phyloP scores from a whole-genome alignment of 306 rosid species.

The Albizia julibrissin region DNA sequence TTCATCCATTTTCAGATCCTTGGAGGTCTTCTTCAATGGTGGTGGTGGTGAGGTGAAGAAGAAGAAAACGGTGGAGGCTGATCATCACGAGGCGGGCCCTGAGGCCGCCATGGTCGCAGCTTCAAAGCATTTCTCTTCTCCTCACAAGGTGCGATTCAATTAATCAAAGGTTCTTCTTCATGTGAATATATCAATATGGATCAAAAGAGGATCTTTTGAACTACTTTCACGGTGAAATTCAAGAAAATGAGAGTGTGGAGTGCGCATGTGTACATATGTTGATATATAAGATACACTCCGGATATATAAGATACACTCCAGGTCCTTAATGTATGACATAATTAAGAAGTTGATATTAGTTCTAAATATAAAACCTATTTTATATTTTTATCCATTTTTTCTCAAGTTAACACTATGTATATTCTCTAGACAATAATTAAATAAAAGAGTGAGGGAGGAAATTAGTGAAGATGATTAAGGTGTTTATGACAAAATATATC shows the following conservation, averaged over 20 bases:
- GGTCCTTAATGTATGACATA: too few relatives aligned
- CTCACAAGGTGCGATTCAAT: constrained; percentile 1
- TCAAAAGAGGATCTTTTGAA: neutral
- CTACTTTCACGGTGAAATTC: neutral
- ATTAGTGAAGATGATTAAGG: too few relatives aligned
- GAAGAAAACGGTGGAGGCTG: neutral
- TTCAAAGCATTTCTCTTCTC: constrained; percentile 7
- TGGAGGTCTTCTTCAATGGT: neutral
- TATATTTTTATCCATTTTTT: too few relatives aligned
- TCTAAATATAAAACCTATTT: too few relatives aligned
- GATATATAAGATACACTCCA: too few relatives aligned
- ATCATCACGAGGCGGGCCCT: neutral
- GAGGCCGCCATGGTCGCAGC: neutral
- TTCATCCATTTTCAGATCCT: neutral
- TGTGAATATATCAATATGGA: neutral
- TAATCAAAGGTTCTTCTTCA: neutral
- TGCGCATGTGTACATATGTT: too few relatives aligned
- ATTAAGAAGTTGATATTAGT: too few relatives aligned
- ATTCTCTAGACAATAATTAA: too few relatives aligned
- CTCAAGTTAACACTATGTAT: too few relatives aligned
- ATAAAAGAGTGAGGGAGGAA: too few relatives aligned
- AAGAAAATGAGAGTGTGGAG: neutral
- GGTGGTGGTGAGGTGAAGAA: neutral
- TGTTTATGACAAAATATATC: too few relatives aligned
- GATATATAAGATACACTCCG: too few relatives aligned